Percentiles rank a stretch among this genome's conserved stretches.
phyloP scores from a whole-genome alignment of 2,329 filamentous ascomycete genomes.

The Talaromyces funiculosus region DNA sequence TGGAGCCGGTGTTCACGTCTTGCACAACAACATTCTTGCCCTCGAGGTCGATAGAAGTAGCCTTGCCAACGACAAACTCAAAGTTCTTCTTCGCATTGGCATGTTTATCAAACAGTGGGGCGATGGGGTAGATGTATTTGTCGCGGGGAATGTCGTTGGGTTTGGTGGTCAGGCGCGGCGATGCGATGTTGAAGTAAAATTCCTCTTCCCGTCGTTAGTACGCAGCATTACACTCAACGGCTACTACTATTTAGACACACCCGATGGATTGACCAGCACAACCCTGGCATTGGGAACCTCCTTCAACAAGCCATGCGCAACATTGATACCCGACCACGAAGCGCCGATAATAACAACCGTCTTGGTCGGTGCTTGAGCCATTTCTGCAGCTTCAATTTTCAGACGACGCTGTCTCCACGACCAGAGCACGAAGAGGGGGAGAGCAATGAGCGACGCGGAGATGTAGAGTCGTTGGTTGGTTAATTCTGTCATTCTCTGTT shows the following conservation, averaged over 20 bases:
- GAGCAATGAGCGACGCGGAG: not conserved
- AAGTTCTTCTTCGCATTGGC: conserved; percentile 31
- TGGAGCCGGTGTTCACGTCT: not conserved
- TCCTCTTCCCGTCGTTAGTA: conserved; percentile 25
- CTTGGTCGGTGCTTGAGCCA: conserved; percentile 6
- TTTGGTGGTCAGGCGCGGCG: conserved; percentile 45
- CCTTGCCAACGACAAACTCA: conserved; percentile 30
- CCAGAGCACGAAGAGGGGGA: conserved; percentile 6
- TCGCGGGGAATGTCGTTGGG: conserved; percentile 26
- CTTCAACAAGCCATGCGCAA: conserved; percentile 29
- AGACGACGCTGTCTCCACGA: conserved; percentile 8
- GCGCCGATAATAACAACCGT: conserved; percentile 29
- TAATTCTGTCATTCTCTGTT: not conserved
- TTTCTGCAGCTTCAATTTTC: not conserved
- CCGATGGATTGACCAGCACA: conserved; percentile 46
- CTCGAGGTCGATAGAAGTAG: conserved; percentile 36
- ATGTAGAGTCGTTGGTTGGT: not conserved
- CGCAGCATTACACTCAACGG: not conserved
- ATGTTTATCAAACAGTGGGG: conserved; percentile 47
- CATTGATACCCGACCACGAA: conserved; percentile 26
- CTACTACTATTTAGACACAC: not conserved
- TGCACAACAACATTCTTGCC: conserved; percentile 36
- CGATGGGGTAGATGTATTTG: conserved; percentile 31
- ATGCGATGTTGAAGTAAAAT: conserved; percentile 47
- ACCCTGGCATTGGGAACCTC: conserved; percentile 37